These are phyloP conservation scores for Arthrobotrys pseudoclavata DNA, from an alignment of 2,329 filamentous ascomycete species.

Conservation along the genomic window DNA sequence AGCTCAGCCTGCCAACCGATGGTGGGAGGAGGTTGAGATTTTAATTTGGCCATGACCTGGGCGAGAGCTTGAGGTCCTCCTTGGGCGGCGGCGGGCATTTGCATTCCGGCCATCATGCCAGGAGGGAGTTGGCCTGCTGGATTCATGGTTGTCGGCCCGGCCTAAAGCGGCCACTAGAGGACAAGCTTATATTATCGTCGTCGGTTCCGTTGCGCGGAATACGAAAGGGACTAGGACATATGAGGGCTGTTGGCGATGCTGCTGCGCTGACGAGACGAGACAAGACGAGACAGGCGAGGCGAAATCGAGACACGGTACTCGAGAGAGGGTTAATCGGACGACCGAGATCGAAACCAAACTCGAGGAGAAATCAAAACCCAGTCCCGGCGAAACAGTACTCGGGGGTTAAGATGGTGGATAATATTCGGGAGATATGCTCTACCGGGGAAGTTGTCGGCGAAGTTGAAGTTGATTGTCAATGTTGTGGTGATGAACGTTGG, in stretches of 20 bases:
- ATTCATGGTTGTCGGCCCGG: conserved; percentile 39
- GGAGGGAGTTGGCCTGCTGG: conserved; percentile 39
- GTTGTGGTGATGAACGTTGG: neutral
- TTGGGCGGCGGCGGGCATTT: conserved; percentile 12
- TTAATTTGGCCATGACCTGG: conserved; percentile 37
- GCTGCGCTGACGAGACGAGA: neutral
- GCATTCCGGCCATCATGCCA: conserved; percentile 39
- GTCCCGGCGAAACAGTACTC: neutral
- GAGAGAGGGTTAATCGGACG: neutral
- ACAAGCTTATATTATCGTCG: neutral
- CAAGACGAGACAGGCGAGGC: neutral
- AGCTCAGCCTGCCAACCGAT: conserved; percentile 55
- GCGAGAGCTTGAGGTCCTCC: conserved; percentile 29
- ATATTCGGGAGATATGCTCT: no score
- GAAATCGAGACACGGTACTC: conserved; percentile 5
- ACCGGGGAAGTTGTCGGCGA: neutral
- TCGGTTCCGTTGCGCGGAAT: neutral
- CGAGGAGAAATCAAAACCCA: no score
- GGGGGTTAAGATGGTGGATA: no score
- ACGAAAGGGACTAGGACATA: neutral
- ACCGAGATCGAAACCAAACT: neutral
- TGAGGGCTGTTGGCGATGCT: neutral
- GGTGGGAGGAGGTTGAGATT: conserved; percentile 33
- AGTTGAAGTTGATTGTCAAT: neutral
- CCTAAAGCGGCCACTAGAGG: conserved; percentile 26